Evolutionary conservation across 1,139 yeast species (phyloP).

Genomic region (Citeromyces siamensis): DNA sequence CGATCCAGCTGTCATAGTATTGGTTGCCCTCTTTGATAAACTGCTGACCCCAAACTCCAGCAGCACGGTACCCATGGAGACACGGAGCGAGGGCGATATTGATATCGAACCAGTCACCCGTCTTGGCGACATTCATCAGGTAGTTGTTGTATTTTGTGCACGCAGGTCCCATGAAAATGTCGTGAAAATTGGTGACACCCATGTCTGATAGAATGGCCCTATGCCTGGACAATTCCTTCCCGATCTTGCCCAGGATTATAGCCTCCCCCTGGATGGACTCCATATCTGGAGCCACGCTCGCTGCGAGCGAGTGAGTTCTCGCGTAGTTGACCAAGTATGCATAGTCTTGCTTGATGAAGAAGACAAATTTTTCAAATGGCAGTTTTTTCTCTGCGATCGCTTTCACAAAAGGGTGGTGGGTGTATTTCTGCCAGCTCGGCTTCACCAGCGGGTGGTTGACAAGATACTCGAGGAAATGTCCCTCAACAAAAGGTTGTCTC

Average conservation of each 20-base stretch:
- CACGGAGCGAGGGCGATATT: constrained; percentile 69
- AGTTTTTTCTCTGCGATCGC: constrained; percentile 40
- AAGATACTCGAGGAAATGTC: constrained; percentile 37
- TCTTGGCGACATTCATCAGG: constrained; percentile 37
- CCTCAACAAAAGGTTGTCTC: constrained; percentile 18
- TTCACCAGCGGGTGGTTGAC: constrained; percentile 42
- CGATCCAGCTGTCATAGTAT: constrained; percentile 43
- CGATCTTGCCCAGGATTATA: constrained; percentile 36
- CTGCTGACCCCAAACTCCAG: constrained; percentile 25
- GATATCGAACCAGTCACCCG: constrained; percentile 50
- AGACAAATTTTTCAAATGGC: constrained; percentile 35
- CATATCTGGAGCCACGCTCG: constrained; percentile 46
- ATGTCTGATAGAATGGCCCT: constrained; percentile 33
- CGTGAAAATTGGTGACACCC: constrained; percentile 32
- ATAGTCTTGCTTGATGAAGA: constrained; percentile 62
- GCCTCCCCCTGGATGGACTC: constrained; percentile 41
- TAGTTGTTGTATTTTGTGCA: constrained; percentile 50
- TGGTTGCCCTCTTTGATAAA: constrained; percentile 46
- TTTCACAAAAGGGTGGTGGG: constrained; percentile 49
- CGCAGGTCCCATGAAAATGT: constrained; percentile 39
- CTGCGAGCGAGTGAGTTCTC: constrained; percentile 53
- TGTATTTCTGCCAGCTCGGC: constrained; percentile 45
- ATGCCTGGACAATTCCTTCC: constrained; percentile 46
- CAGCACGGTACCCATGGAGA: constrained; percentile 57
- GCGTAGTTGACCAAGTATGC: constrained; percentile 60